Conservation (phyloP, 2,329 filamentous ascomycete species). For the Scedosporium boydii region DNA sequence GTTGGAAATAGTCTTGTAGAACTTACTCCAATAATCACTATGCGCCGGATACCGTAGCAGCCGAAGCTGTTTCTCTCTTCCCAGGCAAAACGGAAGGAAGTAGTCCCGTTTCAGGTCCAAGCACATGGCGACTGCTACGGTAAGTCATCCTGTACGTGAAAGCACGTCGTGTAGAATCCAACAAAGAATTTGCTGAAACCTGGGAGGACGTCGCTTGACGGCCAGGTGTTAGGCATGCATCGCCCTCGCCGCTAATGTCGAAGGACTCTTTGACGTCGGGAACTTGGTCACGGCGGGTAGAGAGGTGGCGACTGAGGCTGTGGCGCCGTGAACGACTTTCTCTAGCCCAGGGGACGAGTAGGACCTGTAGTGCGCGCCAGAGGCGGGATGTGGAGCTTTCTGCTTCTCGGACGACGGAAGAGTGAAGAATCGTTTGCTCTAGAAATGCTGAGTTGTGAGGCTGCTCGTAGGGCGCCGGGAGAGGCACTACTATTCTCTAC, state of each 20-base stretch:
- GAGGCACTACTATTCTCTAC: not conserved
- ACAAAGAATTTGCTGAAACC: not conserved
- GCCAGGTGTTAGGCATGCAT: not conserved
- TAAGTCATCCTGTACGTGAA: not conserved
- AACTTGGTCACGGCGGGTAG: not conserved
- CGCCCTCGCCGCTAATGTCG: not conserved
- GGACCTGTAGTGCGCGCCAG: not conserved
- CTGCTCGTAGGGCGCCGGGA: not conserved
- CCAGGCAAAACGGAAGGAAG: not conserved
- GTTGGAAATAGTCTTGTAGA: too few relatives aligned
- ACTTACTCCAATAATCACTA: not conserved
- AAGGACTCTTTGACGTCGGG: not conserved
- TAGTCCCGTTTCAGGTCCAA: not conserved
- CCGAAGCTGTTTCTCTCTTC: not conserved
- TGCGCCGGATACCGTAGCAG: not conserved
- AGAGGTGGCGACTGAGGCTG: not conserved
- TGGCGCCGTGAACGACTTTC: not conserved
- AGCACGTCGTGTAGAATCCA: not conserved
- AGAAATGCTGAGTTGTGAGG: not conserved
- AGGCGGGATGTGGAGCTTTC: not conserved
- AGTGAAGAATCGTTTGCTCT: not conserved
- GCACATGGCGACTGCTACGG: not conserved
- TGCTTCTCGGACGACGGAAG: not conserved
- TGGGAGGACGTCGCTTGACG: not conserved
- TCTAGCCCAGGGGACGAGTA: not conserved